Base-by-base conservation (phyloP, 1,139 yeast genomes). In the Geotrichum restrictum region DNA sequence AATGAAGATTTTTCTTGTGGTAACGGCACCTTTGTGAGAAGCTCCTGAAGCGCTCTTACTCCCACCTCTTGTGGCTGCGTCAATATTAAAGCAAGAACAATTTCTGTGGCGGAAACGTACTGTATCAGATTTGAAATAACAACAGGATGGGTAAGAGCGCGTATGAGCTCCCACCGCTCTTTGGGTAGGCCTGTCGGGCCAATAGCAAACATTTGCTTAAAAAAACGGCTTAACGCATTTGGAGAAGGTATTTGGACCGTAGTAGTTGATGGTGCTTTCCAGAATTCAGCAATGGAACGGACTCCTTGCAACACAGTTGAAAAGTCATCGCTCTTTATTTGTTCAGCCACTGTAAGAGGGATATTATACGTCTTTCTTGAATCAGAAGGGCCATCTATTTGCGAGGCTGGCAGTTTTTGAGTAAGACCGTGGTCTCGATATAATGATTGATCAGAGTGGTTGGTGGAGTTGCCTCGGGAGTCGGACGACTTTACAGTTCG, bases 71-170 rank as follows among this genome's bases (percentile, higher is more conserved):
- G 45, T 2, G 40, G 4, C 16, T 46, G 49, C 13, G 49, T 39
- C 22, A 32, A 37, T 14, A 46, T 19, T 21, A 29, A 19, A 7
- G 39, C 49, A 7, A 46, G 31, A 18, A 33, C 38, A 18, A 46
- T 14, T 24, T 46, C 49, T 13, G 45, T 46, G 6, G 31, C 45
- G 19, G 49, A 37, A 2, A 46, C 44, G 31, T 38, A 46, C 19
- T 46, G 49, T 18, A 27, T 31, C 13, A 46, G 14, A 32, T 46
- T 39, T 18, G 45, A 5, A 46, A 46, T 34, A 29, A 46, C 49
- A 21, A 16, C 21, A 3, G 49, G 49, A 46, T 46, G 36, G 4
- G 49, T 46, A 18, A 46, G 37, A 4, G 31, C n/a, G 21, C n/a
- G 29, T 1, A 46, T 29, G 4, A 46, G 27, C 16, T 38, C 36